Percentiles rank a stretch among this genome's conserved stretches.
Conservation (phyloP, 495 filamentous ascomycete genomes). For the Gamarada debralockiae region DNA sequence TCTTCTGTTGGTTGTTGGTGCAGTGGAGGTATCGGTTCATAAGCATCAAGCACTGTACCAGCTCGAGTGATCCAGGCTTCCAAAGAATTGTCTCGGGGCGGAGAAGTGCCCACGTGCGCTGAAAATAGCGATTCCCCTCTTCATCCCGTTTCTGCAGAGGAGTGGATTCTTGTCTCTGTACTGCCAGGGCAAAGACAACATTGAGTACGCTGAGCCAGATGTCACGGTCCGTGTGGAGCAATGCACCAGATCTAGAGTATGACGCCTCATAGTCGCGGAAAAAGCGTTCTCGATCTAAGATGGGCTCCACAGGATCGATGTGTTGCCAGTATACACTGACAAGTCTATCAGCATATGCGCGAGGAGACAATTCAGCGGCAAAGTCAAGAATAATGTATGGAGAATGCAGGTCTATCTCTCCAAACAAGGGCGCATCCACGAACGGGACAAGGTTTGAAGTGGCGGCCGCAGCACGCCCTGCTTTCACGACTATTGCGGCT, state of each 20-base stretch:
- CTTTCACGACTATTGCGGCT: not conserved
- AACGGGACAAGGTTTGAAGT: not conserved
- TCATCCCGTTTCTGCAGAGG: not conserved
- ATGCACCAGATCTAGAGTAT: not conserved
- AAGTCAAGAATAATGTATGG: not conserved
- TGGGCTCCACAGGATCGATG: not conserved
- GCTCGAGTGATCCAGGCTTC: slow-evolving; percentile 26
- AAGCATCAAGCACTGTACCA: slow-evolving; percentile 28
- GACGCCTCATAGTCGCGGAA: not conserved
- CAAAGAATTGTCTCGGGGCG: not conserved
- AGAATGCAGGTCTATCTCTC: not conserved
- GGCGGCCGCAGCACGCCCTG: not conserved
- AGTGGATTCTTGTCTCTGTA: not conserved
- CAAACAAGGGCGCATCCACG: not conserved
- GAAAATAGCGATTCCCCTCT: not conserved
- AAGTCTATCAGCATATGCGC: not conserved
- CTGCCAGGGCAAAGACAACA: not conserved
- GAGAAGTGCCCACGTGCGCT: not conserved
- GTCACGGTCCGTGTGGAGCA: not conserved
- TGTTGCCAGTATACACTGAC: not conserved
- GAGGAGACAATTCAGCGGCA: not conserved
- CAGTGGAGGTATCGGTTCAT: slow-evolving; percentile 32
- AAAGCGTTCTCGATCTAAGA: not conserved
- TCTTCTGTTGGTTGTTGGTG: slow-evolving; percentile 28
- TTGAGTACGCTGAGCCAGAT: not conserved